Conservation (phyloP, 257 asterid species). For the Capsicum pubescens region DNA sequence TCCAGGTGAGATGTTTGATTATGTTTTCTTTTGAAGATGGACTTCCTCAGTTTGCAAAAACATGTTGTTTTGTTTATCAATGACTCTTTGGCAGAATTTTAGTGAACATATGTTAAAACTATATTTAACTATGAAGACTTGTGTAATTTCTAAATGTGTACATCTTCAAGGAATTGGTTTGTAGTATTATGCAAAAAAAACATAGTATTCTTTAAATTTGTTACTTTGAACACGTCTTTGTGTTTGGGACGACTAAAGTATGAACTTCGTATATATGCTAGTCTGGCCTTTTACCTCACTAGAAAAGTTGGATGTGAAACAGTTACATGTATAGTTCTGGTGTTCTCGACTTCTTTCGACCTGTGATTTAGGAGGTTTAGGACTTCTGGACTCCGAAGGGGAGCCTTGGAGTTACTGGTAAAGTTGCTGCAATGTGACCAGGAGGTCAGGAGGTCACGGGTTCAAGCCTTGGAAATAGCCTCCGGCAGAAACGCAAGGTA, state of each 20-base stretch:
- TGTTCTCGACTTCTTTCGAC: not conserved
- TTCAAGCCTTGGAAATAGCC: too few species aligned
- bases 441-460: too few species aligned
- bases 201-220: not conserved
- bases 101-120: not conserved
- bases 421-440: too few species aligned
- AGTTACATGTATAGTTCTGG: not conserved
- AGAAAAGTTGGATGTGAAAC: not conserved
- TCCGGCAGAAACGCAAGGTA: too few species aligned
- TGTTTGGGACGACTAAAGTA: not conserved
- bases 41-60: not conserved
- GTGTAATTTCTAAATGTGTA: not conserved
- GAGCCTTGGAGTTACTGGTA: too few species aligned
- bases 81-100: not conserved
- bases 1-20: slow-evolving; percentile 63
- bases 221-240: not conserved
- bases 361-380: not conserved
- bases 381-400: not conserved
- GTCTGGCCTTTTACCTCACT: not conserved
- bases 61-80: not conserved
- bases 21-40: not conserved
- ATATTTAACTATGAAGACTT: not conserved
- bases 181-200: not conserved
- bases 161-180: not conserved
- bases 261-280: not conserved